phyloP scores from a whole-genome alignment of 352 stramenopile species.

The Pythium pyrilobum region DNA sequence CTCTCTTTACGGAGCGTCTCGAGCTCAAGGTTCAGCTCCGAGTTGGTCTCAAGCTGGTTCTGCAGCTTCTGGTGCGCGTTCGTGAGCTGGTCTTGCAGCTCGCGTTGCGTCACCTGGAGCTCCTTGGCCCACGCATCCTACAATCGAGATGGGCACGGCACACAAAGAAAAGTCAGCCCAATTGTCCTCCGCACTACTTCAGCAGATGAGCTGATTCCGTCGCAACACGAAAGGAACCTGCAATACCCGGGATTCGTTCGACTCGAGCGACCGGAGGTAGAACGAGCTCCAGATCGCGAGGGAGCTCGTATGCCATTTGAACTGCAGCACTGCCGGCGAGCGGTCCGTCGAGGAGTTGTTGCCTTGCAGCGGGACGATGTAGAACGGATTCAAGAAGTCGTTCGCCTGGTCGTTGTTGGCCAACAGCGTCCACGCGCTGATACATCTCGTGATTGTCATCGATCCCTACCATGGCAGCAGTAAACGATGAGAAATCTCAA shows the following conservation, averaged over 20 bases:
- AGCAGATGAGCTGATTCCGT: constrained; percentile 2
- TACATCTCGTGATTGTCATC: constrained; percentile 51
- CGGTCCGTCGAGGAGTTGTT: constrained; percentile 31
- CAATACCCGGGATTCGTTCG: constrained; percentile 73
- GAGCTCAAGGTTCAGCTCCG: constrained; percentile 61
- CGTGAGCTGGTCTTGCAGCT: constrained; percentile 64
- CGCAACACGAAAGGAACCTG: constrained; percentile 35
- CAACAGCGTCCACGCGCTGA: constrained; percentile 65
- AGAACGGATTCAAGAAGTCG: constrained; percentile 79
- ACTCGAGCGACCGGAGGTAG: constrained; percentile 81
- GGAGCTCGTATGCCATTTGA: constrained; percentile 84
- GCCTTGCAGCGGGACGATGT: constrained; percentile 43
- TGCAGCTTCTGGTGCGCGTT: constrained; percentile 63
- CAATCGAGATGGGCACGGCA: neutral
- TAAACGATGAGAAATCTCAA: no score
- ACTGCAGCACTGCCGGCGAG: constrained; percentile 69
- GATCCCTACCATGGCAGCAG: constrained; percentile 34
- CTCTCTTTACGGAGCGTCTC: constrained; percentile 64
- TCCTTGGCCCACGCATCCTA: constrained; percentile 84
- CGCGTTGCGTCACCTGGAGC: constrained; percentile 70
- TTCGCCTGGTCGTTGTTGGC: constrained; percentile 27
- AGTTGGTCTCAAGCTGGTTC: constrained; percentile 67
- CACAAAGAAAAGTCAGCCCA: constrained; percentile 6
- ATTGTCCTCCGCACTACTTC: neutral
- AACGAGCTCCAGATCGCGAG: constrained; percentile 78